Percentiles rank a stretch among this genome's conserved stretches.
These are phyloP conservation scores for Coniochaeta sp. DNA, from an alignment of 2,329 filamentous ascomycete species.

Conservation along the genomic window DNA sequence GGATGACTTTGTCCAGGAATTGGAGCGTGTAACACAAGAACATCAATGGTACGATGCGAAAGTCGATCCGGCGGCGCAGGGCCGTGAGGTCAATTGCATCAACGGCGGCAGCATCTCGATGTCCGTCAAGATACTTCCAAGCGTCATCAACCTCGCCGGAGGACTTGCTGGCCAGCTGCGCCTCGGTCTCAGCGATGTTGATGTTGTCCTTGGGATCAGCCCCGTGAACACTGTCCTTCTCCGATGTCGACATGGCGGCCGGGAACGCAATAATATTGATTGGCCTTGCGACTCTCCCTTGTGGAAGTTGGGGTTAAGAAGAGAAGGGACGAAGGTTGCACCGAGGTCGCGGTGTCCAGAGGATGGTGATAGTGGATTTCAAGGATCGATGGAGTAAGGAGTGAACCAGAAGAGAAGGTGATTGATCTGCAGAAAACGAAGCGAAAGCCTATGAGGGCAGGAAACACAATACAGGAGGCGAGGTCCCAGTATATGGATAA, in stretches of 20 bases:
- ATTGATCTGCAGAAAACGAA: neutral
- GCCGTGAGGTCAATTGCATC: conserved; percentile 30
- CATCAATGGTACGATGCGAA: conserved; percentile 53
- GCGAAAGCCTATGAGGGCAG: neutral
- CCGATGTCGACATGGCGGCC: conserved; percentile 10
- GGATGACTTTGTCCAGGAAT: conserved; percentile 56
- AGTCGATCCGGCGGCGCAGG: conserved; percentile 49
- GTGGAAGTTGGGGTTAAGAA: neutral
- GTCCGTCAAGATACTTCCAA: conserved; percentile 35
- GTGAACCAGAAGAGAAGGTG: neutral
- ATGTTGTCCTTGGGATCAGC: conserved; percentile 7
- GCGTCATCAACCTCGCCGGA: conserved; percentile 31
- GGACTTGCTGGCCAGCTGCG: neutral
- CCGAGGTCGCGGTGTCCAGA: neutral
- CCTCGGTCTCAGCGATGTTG: conserved; percentile 3
- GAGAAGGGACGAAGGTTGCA: neutral
- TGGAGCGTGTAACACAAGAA: conserved; percentile 56
- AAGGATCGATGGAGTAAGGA: neutral
- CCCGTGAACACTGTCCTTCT: neutral
- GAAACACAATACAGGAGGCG: neutral
- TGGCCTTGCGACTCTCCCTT: neutral
- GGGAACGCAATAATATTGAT: neutral
- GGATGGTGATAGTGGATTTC: neutral
- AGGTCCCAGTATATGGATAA: neutral
- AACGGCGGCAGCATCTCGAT: conserved; percentile 26